These are phyloP conservation scores for Ogataea glucozyma DNA, from an alignment of 805 yeast genomes.

Conservation along the genomic window DNA sequence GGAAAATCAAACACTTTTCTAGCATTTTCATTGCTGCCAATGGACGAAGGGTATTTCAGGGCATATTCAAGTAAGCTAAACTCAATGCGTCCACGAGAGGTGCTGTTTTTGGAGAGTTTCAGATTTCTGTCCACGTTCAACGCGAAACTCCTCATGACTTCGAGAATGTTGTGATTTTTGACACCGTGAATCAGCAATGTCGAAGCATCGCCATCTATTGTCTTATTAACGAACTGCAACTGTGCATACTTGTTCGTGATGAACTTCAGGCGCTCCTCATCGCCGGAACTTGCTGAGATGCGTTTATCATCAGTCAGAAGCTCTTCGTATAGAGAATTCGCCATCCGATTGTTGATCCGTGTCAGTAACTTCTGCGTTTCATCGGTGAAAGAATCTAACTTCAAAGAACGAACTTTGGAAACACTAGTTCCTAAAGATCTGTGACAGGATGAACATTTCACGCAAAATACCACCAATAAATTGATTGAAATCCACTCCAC, in stretches of 20 bases:
- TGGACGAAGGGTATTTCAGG: slow-evolving; percentile 38
- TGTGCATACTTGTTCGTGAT: slow-evolving; percentile 65
- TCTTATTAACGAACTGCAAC: slow-evolving; percentile 44
- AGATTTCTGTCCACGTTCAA: slow-evolving; percentile 50
- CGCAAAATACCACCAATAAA: slow-evolving; percentile 69
- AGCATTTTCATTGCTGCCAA: slow-evolving; percentile 11
- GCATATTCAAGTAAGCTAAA: slow-evolving; percentile 51
- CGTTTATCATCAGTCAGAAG: slow-evolving; percentile 22
- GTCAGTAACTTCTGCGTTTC: slow-evolving; percentile 60
- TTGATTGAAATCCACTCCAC: slow-evolving; percentile 91
- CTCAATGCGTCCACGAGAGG: slow-evolving; percentile 18
- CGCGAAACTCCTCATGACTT: slow-evolving; percentile 44
- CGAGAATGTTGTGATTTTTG: slow-evolving; percentile 47
- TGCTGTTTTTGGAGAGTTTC: slow-evolving; percentile 35
- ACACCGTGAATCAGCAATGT: slow-evolving; percentile 49
- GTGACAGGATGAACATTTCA: slow-evolving; percentile 87
- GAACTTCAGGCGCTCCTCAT: slow-evolving; percentile 54
- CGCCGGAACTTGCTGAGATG: slow-evolving; percentile 38
- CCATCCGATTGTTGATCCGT: slow-evolving; percentile 50
- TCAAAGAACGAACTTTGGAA: slow-evolving; percentile 74
- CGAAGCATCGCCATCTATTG: slow-evolving; percentile 24
- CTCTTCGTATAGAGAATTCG: slow-evolving; percentile 65
- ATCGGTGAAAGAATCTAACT: slow-evolving; percentile 65
- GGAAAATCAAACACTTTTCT: slow-evolving; percentile 46
- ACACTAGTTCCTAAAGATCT: slow-evolving; percentile 82